Evolutionary conservation across 139 green algal species (phyloP).

Genomic region (Trebouxia sp.): DNA sequence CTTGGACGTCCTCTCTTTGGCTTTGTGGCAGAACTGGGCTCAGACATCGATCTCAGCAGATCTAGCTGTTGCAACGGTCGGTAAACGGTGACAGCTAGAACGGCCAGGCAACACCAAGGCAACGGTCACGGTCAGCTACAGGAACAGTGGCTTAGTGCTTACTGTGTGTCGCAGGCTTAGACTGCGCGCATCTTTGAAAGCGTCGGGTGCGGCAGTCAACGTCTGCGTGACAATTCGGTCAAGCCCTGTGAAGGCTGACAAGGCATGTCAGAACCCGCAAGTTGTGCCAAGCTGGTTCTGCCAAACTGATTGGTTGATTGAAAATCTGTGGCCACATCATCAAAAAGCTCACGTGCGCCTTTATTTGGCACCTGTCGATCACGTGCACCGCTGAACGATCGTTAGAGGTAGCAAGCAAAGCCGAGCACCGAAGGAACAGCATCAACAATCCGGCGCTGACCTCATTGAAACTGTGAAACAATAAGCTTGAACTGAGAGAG

Average conservation of each 20-base stretch:
- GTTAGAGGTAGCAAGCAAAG: neutral
- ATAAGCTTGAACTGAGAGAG: neutral
- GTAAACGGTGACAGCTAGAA: too few relatives aligned
- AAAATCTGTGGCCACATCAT: too few relatives aligned
- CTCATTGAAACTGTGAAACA: too few relatives aligned
- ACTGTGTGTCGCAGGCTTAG: too few relatives aligned
- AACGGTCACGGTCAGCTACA: conserved; percentile 15
- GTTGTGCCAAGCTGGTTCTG: neutral
- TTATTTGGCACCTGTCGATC: too few relatives aligned
- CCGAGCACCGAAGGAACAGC: neutral
- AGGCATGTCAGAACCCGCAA: too few relatives aligned
- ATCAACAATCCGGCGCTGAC: too few relatives aligned
- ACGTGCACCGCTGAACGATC: neutral
- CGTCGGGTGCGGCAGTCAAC: neutral
- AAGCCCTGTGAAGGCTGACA: neutral
- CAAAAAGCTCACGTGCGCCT: too few relatives aligned
- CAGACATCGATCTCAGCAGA: neutral
- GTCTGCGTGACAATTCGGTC: neutral
- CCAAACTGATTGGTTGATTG: neutral
- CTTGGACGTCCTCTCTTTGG: neutral
- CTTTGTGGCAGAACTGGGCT: neutral
- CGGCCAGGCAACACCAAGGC: too few relatives aligned
- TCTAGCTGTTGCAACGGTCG: conserved; percentile 21
- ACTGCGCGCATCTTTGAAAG: too few relatives aligned
- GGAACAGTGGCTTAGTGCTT: too few relatives aligned